A percentile compares a stretch with the other conserved stretches of the same genome.
phyloP scores from a whole-genome alignment of 192 early-diverging fungal species.

The Coemansia sp. region DNA sequence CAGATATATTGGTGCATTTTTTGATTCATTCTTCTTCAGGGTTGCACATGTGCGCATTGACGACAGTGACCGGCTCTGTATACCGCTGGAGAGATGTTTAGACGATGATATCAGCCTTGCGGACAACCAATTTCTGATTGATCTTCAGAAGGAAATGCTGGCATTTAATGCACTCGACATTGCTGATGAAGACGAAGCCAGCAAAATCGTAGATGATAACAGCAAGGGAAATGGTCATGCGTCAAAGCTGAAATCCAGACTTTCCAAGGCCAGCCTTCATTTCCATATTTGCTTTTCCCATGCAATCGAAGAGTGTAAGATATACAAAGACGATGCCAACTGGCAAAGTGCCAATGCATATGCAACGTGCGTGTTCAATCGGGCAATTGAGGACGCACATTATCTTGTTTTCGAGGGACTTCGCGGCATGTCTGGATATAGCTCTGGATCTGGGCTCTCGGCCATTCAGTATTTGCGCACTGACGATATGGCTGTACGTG shows the following conservation, averaged over 20 bases:
- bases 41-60: constrained; percentile 8
- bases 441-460: neutral
- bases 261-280: constrained; percentile 20
- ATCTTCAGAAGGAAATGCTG: constrained; percentile 30
- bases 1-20: constrained; percentile 30
- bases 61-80: constrained; percentile 9
- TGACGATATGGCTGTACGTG: constrained; percentile 10
- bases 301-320: constrained; percentile 23
- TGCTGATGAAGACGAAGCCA: neutral
- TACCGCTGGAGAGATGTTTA: neutral
- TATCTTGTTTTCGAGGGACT: constrained; percentile 29
- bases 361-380: constrained; percentile 42
- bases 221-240: constrained; percentile 9
- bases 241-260: neutral
- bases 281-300: constrained; percentile 35
- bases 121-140: constrained; percentile 8
- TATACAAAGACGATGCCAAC: constrained; percentile 25
- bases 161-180: constrained; percentile 6
- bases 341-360: constrained; percentile 38
- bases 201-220: neutral
- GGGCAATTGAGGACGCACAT: constrained; percentile 35
- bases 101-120: constrained; percentile 7
- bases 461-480: constrained; percentile 6
- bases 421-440: constrained; percentile 2
- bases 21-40: constrained; percentile 41